Base-by-base conservation (phyloP, 2,329 filamentous ascomycete genomes). In the Pezicula rhizophila region DNA sequence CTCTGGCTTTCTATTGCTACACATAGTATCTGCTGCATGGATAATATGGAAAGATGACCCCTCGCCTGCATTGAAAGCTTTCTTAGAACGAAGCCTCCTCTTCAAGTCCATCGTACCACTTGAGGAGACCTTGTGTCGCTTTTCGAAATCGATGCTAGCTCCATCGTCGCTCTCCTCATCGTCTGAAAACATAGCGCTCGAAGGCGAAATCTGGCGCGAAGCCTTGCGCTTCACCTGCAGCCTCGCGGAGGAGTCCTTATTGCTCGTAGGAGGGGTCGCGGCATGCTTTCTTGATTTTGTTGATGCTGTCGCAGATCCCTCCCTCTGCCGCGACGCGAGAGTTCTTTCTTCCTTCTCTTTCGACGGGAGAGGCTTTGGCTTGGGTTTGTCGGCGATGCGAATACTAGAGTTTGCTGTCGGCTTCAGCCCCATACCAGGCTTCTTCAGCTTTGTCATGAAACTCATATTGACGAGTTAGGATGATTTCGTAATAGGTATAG, bases 11-110 rank as follows among this genome's bases (percentile, higher is more conserved):
- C 72, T 68, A 46, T 70, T 67, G 18, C 76, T 64, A 40, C 71
- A 78, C 34, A 76, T 75, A 18, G 84, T 72, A 55, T 81, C 71
- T 4, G 73, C 74, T 4, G 80, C 80, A 56, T 85, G 80, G 25
- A 84, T 76, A 50, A 84, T 62, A 12, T 52, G 44, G 33, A 61
- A 60, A n/a, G 38, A 40, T 8, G 52, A 49, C 10, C 50, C 51
- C 49, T 58, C 54, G 11, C 52, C 50, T 31, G 56, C 49, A 4
- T 54, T 58, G 37, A 63, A 64, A 1, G 56, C 58, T 37, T 60
- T 53, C 28, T 46, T 45, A 7, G 55, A 59, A 18, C 54, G 53
- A 14, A 66, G 45, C 38, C 47, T 55, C 39, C 64, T 58, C 37
- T 57, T 60, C 38, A 28, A 34, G 52, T 65, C 61, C 12, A 53